These are phyloP conservation scores for Calocybe cyanea DNA, from an alignment of 768 basidiomycete species.

Conservation along the genomic window DNA sequence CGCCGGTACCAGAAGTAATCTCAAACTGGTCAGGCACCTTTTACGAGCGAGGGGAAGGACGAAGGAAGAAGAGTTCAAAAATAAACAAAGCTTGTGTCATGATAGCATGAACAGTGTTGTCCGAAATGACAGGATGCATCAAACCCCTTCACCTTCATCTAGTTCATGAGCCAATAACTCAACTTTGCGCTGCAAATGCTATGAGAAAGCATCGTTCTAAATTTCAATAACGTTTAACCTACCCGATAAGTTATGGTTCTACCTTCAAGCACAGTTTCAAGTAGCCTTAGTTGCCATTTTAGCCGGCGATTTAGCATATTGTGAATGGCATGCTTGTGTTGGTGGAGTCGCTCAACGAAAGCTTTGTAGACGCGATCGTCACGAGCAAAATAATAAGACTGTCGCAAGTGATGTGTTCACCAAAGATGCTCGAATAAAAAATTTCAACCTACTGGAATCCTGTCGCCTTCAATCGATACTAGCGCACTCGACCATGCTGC, in stretches of 20 bases:
- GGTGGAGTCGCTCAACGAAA: constrained; percentile 49
- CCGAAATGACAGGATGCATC: constrained; percentile 13
- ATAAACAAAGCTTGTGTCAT: background rate
- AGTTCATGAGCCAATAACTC: constrained; percentile 58
- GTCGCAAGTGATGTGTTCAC: background rate
- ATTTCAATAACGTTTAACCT: constrained; percentile 20
- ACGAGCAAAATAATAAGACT: constrained; percentile 92
- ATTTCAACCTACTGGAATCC: constrained; percentile 60
- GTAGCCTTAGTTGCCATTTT: constrained; percentile 65
- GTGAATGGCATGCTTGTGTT: constrained; percentile 43
- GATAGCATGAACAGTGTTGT: background rate
- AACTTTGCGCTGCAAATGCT: constrained; percentile 51
- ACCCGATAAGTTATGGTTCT: constrained; percentile 65
- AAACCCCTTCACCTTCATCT: constrained; percentile 59
- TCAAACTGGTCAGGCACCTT: constrained; percentile 73
- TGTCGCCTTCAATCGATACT: constrained; percentile 55
- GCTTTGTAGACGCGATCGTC: constrained; percentile 83
- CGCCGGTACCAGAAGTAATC: constrained; percentile 59
- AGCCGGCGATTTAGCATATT: constrained; percentile 50
- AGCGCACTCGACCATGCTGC: constrained; percentile 72
- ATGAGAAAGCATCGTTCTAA: constrained; percentile 4
- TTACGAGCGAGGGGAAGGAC: constrained; percentile 49
- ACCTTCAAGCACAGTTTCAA: constrained; percentile 63
- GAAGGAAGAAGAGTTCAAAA: background rate
- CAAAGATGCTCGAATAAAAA: background rate